phyloP scores from a whole-genome alignment of 1,139 yeast genomes.

The Pichia sp. region DNA sequence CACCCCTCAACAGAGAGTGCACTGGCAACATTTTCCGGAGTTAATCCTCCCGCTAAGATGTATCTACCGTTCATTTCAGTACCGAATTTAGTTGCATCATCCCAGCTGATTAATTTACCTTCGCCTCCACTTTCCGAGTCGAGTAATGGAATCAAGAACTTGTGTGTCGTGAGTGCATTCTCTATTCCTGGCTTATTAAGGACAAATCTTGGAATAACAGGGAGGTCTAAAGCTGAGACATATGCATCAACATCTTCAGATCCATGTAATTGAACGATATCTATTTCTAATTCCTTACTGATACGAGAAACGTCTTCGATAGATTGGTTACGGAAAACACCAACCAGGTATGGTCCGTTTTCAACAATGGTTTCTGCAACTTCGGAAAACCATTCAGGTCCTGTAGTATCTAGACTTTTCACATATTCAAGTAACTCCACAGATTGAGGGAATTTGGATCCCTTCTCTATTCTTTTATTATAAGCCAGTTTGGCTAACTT shows the following conservation, averaged over 20 bases:
- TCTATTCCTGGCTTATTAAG: conserved; percentile 46
- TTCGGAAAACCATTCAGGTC: conserved; percentile 38
- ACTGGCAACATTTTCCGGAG: conserved; percentile 61
- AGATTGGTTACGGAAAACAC: conserved; percentile 86
- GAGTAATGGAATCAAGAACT: conserved; percentile 57
- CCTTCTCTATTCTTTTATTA: conserved; percentile 26
- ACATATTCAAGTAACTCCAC: conserved; percentile 22
- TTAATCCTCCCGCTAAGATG: conserved; percentile 88
- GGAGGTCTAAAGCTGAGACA: conserved; percentile 36
- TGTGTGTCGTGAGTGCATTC: conserved; percentile 33
- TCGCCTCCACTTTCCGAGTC: conserved; percentile 95
- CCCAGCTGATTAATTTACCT: conserved; percentile 79
- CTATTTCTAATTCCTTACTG: conserved; percentile 53
- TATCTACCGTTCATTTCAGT: conserved; percentile 43
- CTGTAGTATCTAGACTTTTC: conserved; percentile 16
- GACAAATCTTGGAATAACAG: conserved; percentile 74
- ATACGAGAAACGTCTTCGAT: conserved; percentile 54
- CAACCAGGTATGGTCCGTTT: conserved; percentile 76
- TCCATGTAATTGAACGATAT: conserved; percentile 89
- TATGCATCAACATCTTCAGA: conserved; percentile 64
- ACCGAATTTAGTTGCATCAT: conserved; percentile 42
- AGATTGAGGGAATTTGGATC: conserved; percentile 21
- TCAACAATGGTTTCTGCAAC: conserved; percentile 36
- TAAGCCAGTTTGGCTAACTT: conserved; percentile 43
- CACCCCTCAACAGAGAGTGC: conserved; percentile 54